Evolutionary conservation across 768 basidiomycete species (phyloP).

Genomic region (Lactarius hengduanensis): DNA sequence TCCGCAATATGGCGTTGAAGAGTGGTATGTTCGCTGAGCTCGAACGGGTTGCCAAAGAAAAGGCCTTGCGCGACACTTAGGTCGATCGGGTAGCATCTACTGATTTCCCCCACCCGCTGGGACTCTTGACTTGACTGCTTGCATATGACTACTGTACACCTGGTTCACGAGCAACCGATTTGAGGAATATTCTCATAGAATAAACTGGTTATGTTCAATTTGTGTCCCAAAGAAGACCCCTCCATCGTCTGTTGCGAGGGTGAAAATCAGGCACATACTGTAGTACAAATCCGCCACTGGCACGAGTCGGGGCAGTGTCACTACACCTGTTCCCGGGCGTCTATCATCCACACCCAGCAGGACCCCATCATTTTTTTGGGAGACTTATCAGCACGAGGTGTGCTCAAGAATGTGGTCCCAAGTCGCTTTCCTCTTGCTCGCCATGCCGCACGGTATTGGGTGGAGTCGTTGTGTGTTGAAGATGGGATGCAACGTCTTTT

Average conservation of each 20-base stretch:
- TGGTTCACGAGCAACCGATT: background rate
- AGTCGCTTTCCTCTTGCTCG: background rate
- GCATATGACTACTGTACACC: background rate
- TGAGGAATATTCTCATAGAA: background rate
- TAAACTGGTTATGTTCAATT: background rate
- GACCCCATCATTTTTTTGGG: background rate
- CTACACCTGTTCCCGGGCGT: background rate
- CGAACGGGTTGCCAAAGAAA: constrained; percentile 54
- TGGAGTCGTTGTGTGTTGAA: background rate
- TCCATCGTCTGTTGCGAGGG: background rate
- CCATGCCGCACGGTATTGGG: background rate
- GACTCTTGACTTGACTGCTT: background rate
- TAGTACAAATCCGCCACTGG: background rate
- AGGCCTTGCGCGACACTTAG: constrained; percentile 28
- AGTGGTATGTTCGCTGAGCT: constrained; percentile 64
- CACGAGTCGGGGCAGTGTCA: background rate
- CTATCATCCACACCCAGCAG: background rate
- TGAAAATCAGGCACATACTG: background rate
- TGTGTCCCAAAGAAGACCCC: background rate
- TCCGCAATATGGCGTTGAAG: constrained; percentile 54
- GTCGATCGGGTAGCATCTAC: background rate
- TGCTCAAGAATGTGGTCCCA: background rate
- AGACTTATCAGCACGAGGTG: background rate
- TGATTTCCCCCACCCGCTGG: background rate
- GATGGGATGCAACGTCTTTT: background rate